Evolutionary conservation across 495 filamentous ascomycete species (phyloP).

Genomic region (Annulohypoxylon bovei): DNA sequence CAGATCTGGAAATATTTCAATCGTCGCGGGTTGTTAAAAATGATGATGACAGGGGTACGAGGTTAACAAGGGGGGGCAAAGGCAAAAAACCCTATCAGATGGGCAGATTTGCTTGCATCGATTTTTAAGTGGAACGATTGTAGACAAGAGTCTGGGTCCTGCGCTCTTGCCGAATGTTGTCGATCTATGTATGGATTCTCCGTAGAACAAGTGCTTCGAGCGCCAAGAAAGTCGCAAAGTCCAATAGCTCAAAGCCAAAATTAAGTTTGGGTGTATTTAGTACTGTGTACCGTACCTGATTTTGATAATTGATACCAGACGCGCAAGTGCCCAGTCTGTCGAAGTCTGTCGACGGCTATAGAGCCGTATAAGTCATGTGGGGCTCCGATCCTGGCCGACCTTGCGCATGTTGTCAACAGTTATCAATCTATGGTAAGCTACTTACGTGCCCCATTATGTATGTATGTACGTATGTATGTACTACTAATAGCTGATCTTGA

Average conservation of each 20-base stretch:
- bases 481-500: conserved; percentile 12
- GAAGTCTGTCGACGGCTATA: not conserved
- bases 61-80: conserved; percentile 18
- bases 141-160: conserved; percentile 1
- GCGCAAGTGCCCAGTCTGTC: not conserved
- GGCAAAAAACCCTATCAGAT: conserved; percentile 37
- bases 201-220: not conserved
- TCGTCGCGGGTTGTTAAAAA: conserved; percentile 20
- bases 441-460: conserved; percentile 6
- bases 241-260: not conserved
- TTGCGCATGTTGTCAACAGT: not conserved
- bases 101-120: conserved; percentile 34
- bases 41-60: conserved; percentile 29
- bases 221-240: not conserved
- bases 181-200: conserved; percentile 1
- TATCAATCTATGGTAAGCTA: not conserved
- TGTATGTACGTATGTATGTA: too few species aligned
- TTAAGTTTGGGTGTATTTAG: not conserved
- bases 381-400: conserved; percentile 32
- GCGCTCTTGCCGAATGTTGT: conserved; percentile 32
- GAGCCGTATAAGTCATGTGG: not conserved
- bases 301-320: conserved; percentile 7
- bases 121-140: conserved; percentile 17
- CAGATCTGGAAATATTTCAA: conserved; percentile 35
- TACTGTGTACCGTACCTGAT: conserved; percentile 24